Evolutionary conservation across 345 rosid genomes (phyloP).

Genomic region (Gossypium bickii): DNA sequence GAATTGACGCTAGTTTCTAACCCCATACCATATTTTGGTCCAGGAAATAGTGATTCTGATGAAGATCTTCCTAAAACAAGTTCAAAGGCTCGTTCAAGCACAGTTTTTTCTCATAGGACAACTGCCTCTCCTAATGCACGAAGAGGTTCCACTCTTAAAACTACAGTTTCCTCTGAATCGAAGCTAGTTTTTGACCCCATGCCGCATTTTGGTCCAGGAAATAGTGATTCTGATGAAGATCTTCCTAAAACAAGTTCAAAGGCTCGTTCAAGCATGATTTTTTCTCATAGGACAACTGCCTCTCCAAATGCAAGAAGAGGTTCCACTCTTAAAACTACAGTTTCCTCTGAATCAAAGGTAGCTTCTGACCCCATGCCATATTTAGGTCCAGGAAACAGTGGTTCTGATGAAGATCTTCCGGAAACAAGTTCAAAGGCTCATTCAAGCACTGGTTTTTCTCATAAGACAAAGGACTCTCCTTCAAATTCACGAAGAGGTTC

Average conservation of each 20-base stretch:
- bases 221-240: constrained; percentile 39
- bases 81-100: constrained; percentile 21
- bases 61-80: constrained; percentile 34
- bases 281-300: too few species aligned
- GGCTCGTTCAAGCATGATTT: neutral
- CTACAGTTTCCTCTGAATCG: neutral
- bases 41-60: constrained; percentile 35
- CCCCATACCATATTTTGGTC: constrained; percentile 32
- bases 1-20: too few species aligned
- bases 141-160: neutral
- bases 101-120: constrained; percentile 61
- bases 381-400: constrained; percentile 24
- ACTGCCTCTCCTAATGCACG: constrained; percentile 19
- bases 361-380: constrained; percentile 20
- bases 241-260: constrained; percentile 27
- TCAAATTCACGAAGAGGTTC: constrained; percentile 24
- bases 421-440: constrained; percentile 25
- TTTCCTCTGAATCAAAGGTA: neutral
- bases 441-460: too few species aligned
- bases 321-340: constrained; percentile 7
- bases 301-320: constrained; percentile 24
- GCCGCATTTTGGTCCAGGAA: constrained; percentile 32
- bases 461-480: neutral
- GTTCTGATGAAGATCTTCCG: neutral
- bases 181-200: neutral